phyloP scores from a whole-genome alignment of 768 basidiomycete genomes.

The Trametes elegans region DNA sequence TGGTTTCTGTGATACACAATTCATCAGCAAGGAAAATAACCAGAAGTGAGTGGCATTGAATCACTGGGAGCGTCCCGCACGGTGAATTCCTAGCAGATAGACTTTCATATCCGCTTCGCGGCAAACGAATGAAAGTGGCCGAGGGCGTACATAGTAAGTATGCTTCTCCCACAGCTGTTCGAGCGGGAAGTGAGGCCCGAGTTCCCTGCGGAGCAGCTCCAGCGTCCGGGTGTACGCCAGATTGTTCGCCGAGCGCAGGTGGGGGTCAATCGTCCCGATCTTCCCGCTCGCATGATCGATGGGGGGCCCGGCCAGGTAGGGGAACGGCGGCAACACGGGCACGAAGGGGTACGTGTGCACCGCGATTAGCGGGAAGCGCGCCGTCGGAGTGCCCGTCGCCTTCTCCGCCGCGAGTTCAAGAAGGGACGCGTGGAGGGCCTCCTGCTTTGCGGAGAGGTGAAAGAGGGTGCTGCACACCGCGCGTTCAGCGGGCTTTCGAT shows the following conservation, averaged over 20 bases:
- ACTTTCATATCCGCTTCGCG: background rate
- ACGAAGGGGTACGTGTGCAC: conserved; percentile 39
- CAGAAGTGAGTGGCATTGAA: conserved; percentile 10
- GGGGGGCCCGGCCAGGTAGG: conserved; percentile 33
- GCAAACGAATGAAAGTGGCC: background rate
- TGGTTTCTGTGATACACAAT: conserved; percentile 32
- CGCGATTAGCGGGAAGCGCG: conserved; percentile 29
- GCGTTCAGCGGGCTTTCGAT: background rate
- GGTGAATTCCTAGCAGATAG: conserved; percentile 34
- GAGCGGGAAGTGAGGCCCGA: conserved; percentile 44
- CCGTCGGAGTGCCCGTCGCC: conserved; percentile 26
- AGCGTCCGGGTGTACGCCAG: conserved; percentile 40
- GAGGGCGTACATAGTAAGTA: conserved; percentile 39
- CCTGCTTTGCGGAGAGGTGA: conserved; percentile 38
- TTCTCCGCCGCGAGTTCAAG: conserved; percentile 26
- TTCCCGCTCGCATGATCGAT: conserved; percentile 26
- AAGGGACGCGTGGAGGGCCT: conserved; percentile 33
- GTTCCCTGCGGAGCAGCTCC: conserved; percentile 32
- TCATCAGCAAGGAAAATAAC: background rate
- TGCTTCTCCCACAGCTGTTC: conserved; percentile 49
- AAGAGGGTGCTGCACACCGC: conserved; percentile 30
- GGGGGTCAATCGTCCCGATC: conserved; percentile 28
- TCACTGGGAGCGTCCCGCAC: conserved; percentile 40
- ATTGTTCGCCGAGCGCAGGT: conserved; percentile 37
- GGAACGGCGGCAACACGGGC: conserved; percentile 36